Evolutionary conservation across 106 monocot genomes (phyloP), one percentile per base, ranked within the genome.

Genomic region (Dendrobium catenatum): DNA sequence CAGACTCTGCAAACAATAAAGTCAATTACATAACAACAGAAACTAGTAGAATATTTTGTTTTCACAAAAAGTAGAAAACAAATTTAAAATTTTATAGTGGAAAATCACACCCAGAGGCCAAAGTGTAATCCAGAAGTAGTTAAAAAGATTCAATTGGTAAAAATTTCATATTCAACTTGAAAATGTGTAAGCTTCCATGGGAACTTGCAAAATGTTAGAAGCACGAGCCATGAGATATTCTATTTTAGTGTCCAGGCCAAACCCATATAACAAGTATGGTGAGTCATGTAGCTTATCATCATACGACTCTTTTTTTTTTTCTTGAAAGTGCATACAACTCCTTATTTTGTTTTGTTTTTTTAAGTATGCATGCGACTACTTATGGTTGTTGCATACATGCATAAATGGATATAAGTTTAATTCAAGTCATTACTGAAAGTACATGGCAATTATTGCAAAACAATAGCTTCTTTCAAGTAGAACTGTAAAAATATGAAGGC

Each of bases 1-100:
- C 96, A 82, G 70, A 54, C 42, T 91, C 96, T 96, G 85, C 85
- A 90, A 72, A 17, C 3, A 78, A 84, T 37, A 0, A 76, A 76
- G 49, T 19, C 5, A 46, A 48, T 20, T 10, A 42, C 15, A 16
- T 8, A 47, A 22, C n/a, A 76, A 76, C 15, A 76, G 20, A 74
- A 76, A 49, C 29, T 46, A 47, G 49, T 26, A 48, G 18, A 48
- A 49, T 8, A 73, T 4, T 26, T n/a, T 27, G 72, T 40, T 74
- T 42, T n/a, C 41, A 42, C 13, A 73, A 3, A 40, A 73, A 73
- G 41, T 40, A 9, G 5, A 2, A 73, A 73, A 37, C 0, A 73
- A 42, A 73, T 17, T 16, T 73, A 41, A 40, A 17, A 67, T 29
- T 73, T 73, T n/a, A 4, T 29, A n/a, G 20, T 68, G 24, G 3